Base-by-base conservation (phyloP, 306 rosid genomes). In the Quillaja saponaria region DNA sequence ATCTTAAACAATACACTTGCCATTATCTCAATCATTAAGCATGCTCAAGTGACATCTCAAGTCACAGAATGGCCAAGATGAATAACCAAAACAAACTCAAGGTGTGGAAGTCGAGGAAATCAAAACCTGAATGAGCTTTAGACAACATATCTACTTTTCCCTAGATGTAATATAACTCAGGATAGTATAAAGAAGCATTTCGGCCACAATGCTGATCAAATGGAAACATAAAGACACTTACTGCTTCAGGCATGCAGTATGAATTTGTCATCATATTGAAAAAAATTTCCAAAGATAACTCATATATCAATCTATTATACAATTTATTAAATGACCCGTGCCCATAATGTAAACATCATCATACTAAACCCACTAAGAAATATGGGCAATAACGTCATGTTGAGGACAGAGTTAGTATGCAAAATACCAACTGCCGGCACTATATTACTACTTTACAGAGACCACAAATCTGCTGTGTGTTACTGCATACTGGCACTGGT, bases 261-360 rank as follows among this genome's bases (percentile, higher is more conserved):
- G 56, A 62, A 34, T 61, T 44, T 13, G 49, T 71, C 11, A 71
- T 21, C 58, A 14, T 38, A 49, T n/a, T n/a, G 9, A 11, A 55
- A 55, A 25, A 45, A 46, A 44, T 25, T 25, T 52, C n/a, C 10
- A 55, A 8, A 34, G 60, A 8, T 4, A 39, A 18, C 53, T 14
- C 41, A 58, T 37, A 38, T 13, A 35, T 42, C 21, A 13, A 49
- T 25, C 31, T 52, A 9, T 10, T 38, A 48, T 5, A 38, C 50
- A 49, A 12, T 28, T 37, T 10, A 50, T 37, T 15, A 9, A 61
- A 9, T 1, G 10, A 16, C 16, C 47, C 6, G 20, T 41, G 16
- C 10, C 44, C 34, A 31, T 49, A 54, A 42, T 59, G 20, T 18
- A 21, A 54, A 55, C 6, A 33, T 13, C 13, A 55, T 54, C 53